Conservation (phyloP, 441 rosid species). For the Theobroma grandiflorum region DNA sequence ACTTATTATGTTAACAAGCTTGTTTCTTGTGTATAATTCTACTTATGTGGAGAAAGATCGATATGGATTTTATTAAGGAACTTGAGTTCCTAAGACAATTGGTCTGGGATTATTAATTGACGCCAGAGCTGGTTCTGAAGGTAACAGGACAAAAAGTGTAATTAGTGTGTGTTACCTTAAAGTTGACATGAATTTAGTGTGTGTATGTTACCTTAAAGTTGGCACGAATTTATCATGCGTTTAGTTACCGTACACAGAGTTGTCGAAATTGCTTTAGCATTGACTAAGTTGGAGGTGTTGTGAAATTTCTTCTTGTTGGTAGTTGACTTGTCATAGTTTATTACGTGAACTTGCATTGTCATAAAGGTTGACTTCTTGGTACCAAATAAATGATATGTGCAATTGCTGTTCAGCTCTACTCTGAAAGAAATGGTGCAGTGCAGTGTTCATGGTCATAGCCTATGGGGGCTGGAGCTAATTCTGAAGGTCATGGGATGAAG, state of each 20-base stretch:
- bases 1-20: background rate
- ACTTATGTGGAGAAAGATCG: background rate
- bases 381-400: background rate
- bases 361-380: background rate
- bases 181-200: background rate
- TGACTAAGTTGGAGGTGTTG: background rate
- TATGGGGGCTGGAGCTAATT: background rate
- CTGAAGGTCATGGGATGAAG: background rate
- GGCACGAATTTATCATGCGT: background rate
- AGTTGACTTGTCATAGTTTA: background rate
- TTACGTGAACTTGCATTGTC: background rate
- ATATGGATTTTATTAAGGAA: background rate
- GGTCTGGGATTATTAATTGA: background rate
- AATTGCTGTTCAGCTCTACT: background rate
- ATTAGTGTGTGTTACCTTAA: background rate
- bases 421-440: background rate
- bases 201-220: slow-evolving; percentile 3
- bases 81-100: background rate
- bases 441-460: background rate
- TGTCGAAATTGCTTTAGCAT: background rate
- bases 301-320: background rate
- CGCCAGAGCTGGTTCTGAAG: background rate
- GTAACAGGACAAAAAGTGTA: background rate
- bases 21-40: too few species aligned
- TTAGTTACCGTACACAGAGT: background rate